Conservation (phyloP, 2,329 filamentous ascomycete species). For the Madurella mycetomatis region DNA sequence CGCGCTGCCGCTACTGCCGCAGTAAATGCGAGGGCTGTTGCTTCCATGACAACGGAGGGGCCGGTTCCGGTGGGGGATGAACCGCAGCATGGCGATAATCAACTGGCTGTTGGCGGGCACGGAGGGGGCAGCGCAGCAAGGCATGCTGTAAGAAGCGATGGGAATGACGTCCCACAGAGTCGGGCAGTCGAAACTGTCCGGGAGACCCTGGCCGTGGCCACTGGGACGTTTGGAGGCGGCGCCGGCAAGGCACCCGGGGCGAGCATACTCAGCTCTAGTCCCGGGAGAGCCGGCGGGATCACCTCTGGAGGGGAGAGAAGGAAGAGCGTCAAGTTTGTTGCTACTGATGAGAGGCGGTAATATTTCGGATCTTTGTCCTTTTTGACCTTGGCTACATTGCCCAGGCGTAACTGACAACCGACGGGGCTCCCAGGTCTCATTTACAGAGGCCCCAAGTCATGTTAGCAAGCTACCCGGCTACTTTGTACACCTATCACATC, state of each 20-base stretch:
- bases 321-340: constrained; percentile 62
- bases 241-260: constrained; percentile 15
- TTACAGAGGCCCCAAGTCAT: no score
- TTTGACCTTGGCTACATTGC: no score
- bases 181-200: constrained; percentile 57
- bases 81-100: neutral
- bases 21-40: constrained; percentile 19
- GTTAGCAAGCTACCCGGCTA: no score
- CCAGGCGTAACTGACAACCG: no score
- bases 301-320: constrained; percentile 47
- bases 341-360: constrained; percentile 36
- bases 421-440: no score
- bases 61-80: neutral
- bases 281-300: constrained; percentile 32
- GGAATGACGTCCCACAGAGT: constrained; percentile 54
- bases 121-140: neutral
- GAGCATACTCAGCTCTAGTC: constrained; percentile 48
- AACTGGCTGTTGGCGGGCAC: neutral
- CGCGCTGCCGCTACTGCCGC: constrained; percentile 8
- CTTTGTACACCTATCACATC: no score
- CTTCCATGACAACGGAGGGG: constrained; percentile 6
- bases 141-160: constrained; percentile 42
- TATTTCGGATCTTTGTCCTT: neutral
- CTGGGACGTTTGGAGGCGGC: constrained; percentile 24
- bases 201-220: constrained; percentile 38